Conservation (phyloP, 169 alveolate species). For the Prorocentrum cordatum region DNA sequence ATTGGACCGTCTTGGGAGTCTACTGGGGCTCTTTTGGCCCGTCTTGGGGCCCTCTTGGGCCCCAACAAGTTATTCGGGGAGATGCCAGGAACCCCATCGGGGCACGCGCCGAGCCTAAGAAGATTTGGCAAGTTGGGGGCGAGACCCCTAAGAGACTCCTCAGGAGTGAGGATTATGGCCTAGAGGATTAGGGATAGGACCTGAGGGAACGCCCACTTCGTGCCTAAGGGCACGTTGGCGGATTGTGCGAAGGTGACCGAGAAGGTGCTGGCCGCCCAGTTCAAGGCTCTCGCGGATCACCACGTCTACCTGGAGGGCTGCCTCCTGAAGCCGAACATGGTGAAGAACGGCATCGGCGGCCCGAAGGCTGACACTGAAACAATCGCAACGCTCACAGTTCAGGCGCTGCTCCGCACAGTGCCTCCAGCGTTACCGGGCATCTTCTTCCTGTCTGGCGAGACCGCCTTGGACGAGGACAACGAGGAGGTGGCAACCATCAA, state of each 20-base stretch:
- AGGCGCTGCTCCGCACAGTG: slow-evolving; percentile 89
- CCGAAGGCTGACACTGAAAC: slow-evolving; percentile 85
- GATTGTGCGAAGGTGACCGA: slow-evolving; percentile 64
- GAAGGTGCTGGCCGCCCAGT: slow-evolving; percentile 90
- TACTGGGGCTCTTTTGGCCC: too few species aligned
- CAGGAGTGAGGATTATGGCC: too few species aligned
- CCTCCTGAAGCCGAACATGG: slow-evolving; percentile 98
- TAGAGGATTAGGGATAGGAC: too few species aligned
- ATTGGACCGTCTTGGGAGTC: too few species aligned
- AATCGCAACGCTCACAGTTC: slow-evolving; percentile 91
- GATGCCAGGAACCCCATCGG: too few species aligned
- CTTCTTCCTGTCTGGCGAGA: slow-evolving; percentile 98
- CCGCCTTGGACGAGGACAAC: slow-evolving; percentile 75
- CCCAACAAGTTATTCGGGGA: too few species aligned
- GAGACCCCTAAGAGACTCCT: too few species aligned
- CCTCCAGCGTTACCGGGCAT: slow-evolving; percentile 72
- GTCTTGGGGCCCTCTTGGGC: too few species aligned
- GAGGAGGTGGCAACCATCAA: slow-evolving; percentile 95
- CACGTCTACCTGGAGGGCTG: slow-evolving; percentile 94
- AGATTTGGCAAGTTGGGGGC: too few species aligned
- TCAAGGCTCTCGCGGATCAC: slow-evolving; percentile 90
- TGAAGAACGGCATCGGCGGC: slow-evolving; percentile 91
- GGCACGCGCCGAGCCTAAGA: too few species aligned
- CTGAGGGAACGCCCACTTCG: too few species aligned
- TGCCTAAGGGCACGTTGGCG: too few species aligned